phyloP scores from a whole-genome alignment of 441 rosid species.

The Adansonia madagascariensis region DNA sequence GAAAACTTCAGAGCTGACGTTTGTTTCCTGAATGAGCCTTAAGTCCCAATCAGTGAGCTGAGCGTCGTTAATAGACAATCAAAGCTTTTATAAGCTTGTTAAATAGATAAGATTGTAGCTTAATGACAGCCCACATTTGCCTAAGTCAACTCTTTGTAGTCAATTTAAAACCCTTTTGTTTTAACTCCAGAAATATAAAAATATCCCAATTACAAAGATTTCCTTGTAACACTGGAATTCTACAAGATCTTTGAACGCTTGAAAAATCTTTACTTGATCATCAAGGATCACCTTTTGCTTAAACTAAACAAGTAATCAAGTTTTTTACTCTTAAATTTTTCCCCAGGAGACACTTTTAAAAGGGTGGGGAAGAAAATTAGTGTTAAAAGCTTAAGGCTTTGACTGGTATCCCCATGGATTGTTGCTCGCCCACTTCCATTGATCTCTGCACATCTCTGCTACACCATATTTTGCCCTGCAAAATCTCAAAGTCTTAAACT shows the following conservation, averaged over 20 bases:
- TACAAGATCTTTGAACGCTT: not conserved
- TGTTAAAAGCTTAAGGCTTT: slow-evolving; percentile 40
- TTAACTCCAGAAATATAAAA: slow-evolving; percentile 14
- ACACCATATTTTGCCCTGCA: slow-evolving; percentile 72
- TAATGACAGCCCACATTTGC: slow-evolving; percentile 11
- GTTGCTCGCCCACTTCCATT: slow-evolving; percentile 73
- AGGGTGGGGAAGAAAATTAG: not conserved
- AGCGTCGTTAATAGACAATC: not conserved
- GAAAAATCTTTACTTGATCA: not conserved
- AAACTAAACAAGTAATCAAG: not conserved
- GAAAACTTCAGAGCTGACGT: not conserved
- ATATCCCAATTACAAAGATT: not conserved
- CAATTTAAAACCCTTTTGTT: slow-evolving; percentile 17
- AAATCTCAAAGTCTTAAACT: slow-evolving; percentile 27
- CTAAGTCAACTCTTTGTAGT: slow-evolving; percentile 21
- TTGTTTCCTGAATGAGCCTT: not conserved
- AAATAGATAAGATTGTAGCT: slow-evolving; percentile 17
- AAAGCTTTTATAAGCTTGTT: not conserved
- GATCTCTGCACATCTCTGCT: slow-evolving; percentile 72
- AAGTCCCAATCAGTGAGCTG: not conserved
- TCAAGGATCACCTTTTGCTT: not conserved
- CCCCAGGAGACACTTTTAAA: not conserved
- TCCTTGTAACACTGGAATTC: not conserved
- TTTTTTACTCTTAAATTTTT: not conserved
- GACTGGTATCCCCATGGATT: slow-evolving; percentile 68